These are phyloP conservation scores for Thelephora terrestris DNA, from an alignment of 1,284 basidiomycete species.

Conservation along the genomic window DNA sequence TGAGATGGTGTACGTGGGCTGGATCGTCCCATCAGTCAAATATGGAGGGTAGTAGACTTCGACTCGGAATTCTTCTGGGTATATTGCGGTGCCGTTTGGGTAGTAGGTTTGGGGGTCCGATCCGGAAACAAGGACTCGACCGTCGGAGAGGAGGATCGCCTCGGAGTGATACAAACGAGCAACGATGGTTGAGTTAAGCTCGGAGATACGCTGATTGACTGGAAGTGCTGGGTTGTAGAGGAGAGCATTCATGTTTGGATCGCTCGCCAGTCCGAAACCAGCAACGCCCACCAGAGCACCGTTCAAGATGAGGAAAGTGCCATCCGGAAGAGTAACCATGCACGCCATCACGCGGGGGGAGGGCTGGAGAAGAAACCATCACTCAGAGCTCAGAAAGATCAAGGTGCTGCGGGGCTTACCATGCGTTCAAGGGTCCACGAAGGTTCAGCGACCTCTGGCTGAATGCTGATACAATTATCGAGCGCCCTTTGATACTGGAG, in stretches of 20 bases:
- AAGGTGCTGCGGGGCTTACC: constrained; percentile 30
- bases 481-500: constrained; percentile 32
- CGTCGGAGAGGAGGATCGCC: constrained; percentile 54
- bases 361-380: constrained; percentile 32
- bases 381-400: neutral
- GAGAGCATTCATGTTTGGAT: constrained; percentile 55
- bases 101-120: constrained; percentile 54
- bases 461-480: constrained; percentile 62
- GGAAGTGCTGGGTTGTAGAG: constrained; percentile 60
- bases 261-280: constrained; percentile 57
- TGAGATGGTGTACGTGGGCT: constrained; percentile 47
- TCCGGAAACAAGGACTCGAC: constrained; percentile 62
- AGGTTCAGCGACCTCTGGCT: constrained; percentile 47
- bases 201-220: constrained; percentile 50
- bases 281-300: constrained; percentile 59
- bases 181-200: constrained; percentile 61
- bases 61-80: constrained; percentile 62
- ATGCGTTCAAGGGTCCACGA: constrained; percentile 65
- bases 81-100: constrained; percentile 25
- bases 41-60: constrained; percentile 74
- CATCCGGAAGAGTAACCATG: constrained; percentile 61
- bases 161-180: constrained; percentile 80
- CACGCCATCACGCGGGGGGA: constrained; percentile 67
- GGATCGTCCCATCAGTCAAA: constrained; percentile 43
- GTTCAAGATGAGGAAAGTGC: constrained; percentile 65